Conservation (phyloP, 169 alveolate genomes). For the Cryptosporidium bovis region DNA sequence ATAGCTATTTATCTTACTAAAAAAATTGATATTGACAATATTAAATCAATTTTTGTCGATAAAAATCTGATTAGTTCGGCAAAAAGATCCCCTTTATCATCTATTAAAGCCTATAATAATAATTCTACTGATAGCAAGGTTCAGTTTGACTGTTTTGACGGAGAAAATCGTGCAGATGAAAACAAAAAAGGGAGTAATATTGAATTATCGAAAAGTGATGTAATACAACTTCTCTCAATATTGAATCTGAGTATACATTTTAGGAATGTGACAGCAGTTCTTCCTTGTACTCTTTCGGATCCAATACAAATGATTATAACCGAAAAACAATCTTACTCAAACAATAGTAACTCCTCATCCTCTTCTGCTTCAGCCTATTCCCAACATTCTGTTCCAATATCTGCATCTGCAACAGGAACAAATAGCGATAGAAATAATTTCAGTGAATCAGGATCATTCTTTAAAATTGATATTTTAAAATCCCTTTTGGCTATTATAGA, state of each 20-base stretch:
- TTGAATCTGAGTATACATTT: slow-evolving; percentile 14
- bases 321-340: neutral
- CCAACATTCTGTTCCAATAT: neutral
- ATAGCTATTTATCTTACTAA: slow-evolving; percentile 27
- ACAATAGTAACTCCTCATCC: neutral
- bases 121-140: no score
- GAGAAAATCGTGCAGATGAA: no score
- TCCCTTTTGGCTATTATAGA: slow-evolving; percentile 21
- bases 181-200: no score
- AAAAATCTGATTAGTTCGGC: no score
- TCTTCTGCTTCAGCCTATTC: slow-evolving; percentile 11
- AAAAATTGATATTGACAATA: slow-evolving; percentile 34
- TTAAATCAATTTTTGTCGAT: slow-evolving; percentile 8
- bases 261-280: slow-evolving; percentile 3
- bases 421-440: neutral
- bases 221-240: slow-evolving; percentile 22
- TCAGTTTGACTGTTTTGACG: no score
- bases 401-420: neutral
- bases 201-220: neutral
- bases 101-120: no score
- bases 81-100: no score
- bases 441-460: slow-evolving; percentile 1
- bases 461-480: slow-evolving; percentile 8
- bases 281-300: slow-evolving; percentile 66
- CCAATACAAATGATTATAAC: slow-evolving; percentile 47